These are phyloP conservation scores for Kwoniella newhampshirensis DNA, from an alignment of 768 basidiomycete genomes.

Conservation along the genomic window DNA sequence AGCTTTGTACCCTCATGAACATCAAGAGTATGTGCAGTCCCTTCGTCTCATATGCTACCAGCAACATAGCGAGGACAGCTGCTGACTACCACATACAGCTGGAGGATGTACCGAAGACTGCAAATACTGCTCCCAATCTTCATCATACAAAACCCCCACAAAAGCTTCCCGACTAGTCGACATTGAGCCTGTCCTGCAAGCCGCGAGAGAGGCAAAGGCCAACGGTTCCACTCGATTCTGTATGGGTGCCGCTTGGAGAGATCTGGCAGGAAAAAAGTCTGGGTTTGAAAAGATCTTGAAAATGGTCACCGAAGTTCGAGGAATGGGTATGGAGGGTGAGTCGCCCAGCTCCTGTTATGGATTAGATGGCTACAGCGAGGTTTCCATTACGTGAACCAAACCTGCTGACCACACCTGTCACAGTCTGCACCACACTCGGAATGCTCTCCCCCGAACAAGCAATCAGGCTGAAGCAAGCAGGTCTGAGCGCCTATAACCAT, in stretches of 20 bases:
- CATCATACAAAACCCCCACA: slow-evolving; percentile 84
- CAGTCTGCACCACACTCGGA: slow-evolving; percentile 93
- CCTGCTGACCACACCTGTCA: background rate
- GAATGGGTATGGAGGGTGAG: slow-evolving; percentile 86
- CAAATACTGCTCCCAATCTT: slow-evolving; percentile 97
- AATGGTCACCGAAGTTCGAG: slow-evolving; percentile 76
- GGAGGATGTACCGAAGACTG: slow-evolving; percentile 97
- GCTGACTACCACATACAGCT: no score
- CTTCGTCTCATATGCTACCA: no score
- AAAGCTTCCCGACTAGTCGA: slow-evolving; percentile 83
- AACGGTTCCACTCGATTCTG: slow-evolving; percentile 98
- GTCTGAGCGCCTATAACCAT: slow-evolving; percentile 96
- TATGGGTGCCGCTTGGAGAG: slow-evolving; percentile 99
- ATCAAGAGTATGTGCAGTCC: slow-evolving; percentile 78
- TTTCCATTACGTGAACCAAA: no score
- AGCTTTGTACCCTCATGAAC: slow-evolving; percentile 96
- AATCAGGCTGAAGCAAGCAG: slow-evolving; percentile 84
- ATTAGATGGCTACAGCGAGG: no score
- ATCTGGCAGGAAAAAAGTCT: slow-evolving; percentile 84
- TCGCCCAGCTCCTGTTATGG: no score
- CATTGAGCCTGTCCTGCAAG: slow-evolving; percentile 86
- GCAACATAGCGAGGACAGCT: no score
- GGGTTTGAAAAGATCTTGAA: slow-evolving; percentile 89
- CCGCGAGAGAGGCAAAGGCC: slow-evolving; percentile 87
- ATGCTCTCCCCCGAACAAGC: slow-evolving; percentile 96